Base-by-base conservation (phyloP, 1,284 basidiomycete species). In the Violaceomyces palustris region DNA sequence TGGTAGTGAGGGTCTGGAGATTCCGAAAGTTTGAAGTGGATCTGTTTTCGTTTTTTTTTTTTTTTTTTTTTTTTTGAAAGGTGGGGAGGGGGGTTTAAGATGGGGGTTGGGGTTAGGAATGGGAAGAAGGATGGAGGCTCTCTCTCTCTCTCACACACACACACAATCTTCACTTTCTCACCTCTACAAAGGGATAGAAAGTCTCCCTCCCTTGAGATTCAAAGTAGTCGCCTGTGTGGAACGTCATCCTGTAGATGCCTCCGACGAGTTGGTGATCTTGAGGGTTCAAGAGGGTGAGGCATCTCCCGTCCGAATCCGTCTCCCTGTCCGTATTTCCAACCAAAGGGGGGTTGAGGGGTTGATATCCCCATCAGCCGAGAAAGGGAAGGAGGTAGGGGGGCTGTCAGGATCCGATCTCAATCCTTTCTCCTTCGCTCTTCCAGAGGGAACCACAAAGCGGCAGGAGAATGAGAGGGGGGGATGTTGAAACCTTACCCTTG, bases 131-230 rank as follows among this genome's bases (percentile, higher is more conserved):
- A n/a, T n/a, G n/a, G n/a, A n/a, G n/a, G n/a, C n/a, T n/a, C n/a
- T n/a, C n/a, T n/a, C n/a, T n/a, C n/a, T n/a, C n/a, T n/a, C n/a
- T n/a, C n/a, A n/a, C n/a, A n/a, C n/a, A n/a, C n/a, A n/a, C n/a
- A n/a, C n/a, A n/a, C n/a, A n/a, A n/a, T n/a, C n/a, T n/a, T n/a
- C n/a, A n/a, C n/a, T n/a, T n/a, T n/a, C 77, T 46, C 60, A 87
- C 88, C 79, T 91, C 88, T 4, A 90, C 84, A 79, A 82, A 83
- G 1, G 90, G 90, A 76, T 90, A 93, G 68, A 94, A 92, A 14
- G 83, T 85, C 43, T 80, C 76, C 34, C 82, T 78, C 2, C 77
- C 78, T 0, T 78, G 79, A 18, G 69, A 73, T 24, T 82, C 81
- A 69, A 92, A 93, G 73, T 93, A 92, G 5, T 82, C 80, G 45